A percentile compares a stretch with the other conserved stretches of the same genome.
Evolutionary conservation across 1,284 basidiomycete species (phyloP).

Genomic region (Irpex sp.): DNA sequence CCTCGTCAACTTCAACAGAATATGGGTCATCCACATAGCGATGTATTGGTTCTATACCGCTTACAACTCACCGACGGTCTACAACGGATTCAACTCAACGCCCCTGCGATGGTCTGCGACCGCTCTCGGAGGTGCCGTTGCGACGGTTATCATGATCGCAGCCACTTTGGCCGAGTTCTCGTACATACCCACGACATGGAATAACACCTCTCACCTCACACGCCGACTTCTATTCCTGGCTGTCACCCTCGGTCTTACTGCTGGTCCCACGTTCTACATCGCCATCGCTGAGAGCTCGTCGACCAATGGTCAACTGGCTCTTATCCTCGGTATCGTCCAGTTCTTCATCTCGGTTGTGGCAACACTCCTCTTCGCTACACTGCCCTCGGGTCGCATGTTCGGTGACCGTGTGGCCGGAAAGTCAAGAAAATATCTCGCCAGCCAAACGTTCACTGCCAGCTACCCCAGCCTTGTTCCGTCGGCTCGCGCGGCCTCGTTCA

Average conservation of each 20-base stretch:
- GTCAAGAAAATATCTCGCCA: constrained; percentile 90
- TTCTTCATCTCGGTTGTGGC: constrained; percentile 85
- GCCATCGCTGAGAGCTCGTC: constrained; percentile 61
- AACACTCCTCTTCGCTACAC: constrained; percentile 78
- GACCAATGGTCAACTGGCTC: constrained; percentile 66
- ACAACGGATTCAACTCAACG: constrained; percentile 54
- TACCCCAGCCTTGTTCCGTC: constrained; percentile 69
- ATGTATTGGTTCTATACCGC: constrained; percentile 94
- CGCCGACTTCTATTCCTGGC: constrained; percentile 83
- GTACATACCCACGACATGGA: constrained; percentile 96
- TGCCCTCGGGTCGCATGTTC: constrained; percentile 94
- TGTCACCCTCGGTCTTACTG: constrained; percentile 81
- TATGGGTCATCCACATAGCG: constrained; percentile 94
- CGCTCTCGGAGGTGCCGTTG: constrained; percentile 87
- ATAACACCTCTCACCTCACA: constrained; percentile 91
- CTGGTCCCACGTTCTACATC: constrained; percentile 90
- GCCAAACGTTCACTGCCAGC: constrained; percentile 93
- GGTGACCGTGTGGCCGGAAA: constrained; percentile 93
- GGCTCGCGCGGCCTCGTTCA: constrained; percentile 70
- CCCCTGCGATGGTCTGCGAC: constrained; percentile 87
- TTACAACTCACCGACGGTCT: constrained; percentile 89
- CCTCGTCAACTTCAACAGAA: constrained; percentile 96
- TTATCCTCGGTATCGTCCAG: constrained; percentile 90
- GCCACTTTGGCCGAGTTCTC: constrained; percentile 92
- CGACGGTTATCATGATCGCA: constrained; percentile 89